phyloP scores from a whole-genome alignment of 2,329 filamentous ascomycete species.

The Mycosphaerella arachidis region DNA sequence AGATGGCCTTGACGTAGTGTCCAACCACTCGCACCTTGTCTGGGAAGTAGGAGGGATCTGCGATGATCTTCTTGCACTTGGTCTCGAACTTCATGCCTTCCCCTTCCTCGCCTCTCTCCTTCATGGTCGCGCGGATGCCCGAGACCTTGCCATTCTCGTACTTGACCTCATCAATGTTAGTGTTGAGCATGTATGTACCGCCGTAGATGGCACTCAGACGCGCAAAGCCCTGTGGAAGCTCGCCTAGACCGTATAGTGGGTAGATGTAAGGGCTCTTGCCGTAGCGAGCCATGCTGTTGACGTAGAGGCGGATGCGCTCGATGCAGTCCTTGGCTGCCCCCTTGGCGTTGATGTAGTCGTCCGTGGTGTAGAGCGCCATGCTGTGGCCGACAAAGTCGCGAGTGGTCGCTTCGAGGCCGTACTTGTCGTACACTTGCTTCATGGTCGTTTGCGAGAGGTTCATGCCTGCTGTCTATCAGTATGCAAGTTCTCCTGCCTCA shows the following conservation, averaged over 20 bases:
- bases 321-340: conserved; percentile 80
- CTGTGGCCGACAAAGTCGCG: conserved; percentile 96
- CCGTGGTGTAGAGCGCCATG: conserved; percentile 92
- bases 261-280: conserved; percentile 99
- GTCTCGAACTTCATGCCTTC: conserved; percentile 88
- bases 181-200: conserved; percentile 99
- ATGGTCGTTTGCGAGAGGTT: conserved; percentile 76
- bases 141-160: conserved; percentile 76
- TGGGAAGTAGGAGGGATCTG: conserved; percentile 95
- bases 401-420: conserved; percentile 81
- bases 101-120: conserved; percentile 68
- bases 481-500: neutral
- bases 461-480: conserved; percentile 53
- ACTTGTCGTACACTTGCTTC: conserved; percentile 99
- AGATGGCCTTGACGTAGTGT: conserved; percentile 92
- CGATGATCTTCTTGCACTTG: conserved; percentile 92
- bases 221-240: conserved; percentile 95
- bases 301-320: conserved; percentile 89
- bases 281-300: conserved; percentile 94
- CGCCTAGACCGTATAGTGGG: conserved; percentile 92
- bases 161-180: conserved; percentile 80
- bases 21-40: conserved; percentile 81
- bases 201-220: conserved; percentile 97
- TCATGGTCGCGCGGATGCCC: conserved; percentile 97
- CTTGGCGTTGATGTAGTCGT: conserved; percentile 72